Percentiles rank a stretch among this genome's conserved stretches.
Evolutionary conservation across 2,329 filamentous ascomycete species (phyloP).

Genomic region (Fonsecaea monophora): DNA sequence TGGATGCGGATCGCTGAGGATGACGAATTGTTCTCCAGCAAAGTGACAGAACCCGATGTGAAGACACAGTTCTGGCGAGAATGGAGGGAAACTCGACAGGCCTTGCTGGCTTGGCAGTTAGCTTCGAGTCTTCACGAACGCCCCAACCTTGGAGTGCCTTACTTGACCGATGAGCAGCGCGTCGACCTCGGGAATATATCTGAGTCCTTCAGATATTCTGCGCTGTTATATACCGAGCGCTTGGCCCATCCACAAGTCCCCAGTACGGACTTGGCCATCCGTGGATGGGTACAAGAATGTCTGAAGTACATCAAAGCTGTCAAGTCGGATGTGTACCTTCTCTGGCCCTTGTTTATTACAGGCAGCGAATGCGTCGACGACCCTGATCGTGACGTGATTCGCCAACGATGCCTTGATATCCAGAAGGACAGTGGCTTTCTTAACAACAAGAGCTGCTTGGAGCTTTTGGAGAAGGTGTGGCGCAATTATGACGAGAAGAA

Average conservation of each 20-base stretch:
- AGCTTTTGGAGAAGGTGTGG: slow-evolving; percentile 87
- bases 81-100: slow-evolving; percentile 79
- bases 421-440: slow-evolving; percentile 89
- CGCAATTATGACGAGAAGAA: slow-evolving; percentile 37
- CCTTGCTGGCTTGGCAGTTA: slow-evolving; percentile 83
- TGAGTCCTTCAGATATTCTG: slow-evolving; percentile 88
- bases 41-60: slow-evolving; percentile 55
- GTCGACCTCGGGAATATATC: slow-evolving; percentile 81
- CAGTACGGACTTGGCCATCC: slow-evolving; percentile 77
- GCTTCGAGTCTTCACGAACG: slow-evolving; percentile 52
- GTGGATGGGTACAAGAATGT: slow-evolving; percentile 80
- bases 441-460: slow-evolving; percentile 86
- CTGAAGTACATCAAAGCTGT: slow-evolving; percentile 84
- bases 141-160: slow-evolving; percentile 43
- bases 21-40: slow-evolving; percentile 54
- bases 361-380: slow-evolving; percentile 88
- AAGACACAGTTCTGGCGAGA: slow-evolving; percentile 70
- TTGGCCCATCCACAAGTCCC: slow-evolving; percentile 78
- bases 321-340: slow-evolving; percentile 82
- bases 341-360: slow-evolving; percentile 91
- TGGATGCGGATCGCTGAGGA: slow-evolving; percentile 48
- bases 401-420: slow-evolving; percentile 81
- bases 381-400: slow-evolving; percentile 77
- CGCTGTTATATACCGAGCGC: slow-evolving; percentile 86
- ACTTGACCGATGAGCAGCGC: slow-evolving; percentile 65